Evolutionary conservation across 2,329 filamentous ascomycete genomes (phyloP).

Genomic region (Cercospora sp.): DNA sequence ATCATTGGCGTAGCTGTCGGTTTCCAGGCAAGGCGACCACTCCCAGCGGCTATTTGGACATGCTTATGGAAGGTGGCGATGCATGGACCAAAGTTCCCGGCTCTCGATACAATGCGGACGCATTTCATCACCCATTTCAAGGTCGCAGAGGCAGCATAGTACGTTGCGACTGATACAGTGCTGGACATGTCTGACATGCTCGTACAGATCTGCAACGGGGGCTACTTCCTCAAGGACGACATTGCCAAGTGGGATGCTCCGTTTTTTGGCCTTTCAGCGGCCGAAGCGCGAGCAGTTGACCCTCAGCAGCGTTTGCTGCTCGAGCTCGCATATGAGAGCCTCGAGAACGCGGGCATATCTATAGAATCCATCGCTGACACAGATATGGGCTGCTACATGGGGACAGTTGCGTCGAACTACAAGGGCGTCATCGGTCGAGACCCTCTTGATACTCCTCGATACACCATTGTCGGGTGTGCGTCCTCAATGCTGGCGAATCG

Average conservation of each 20-base stretch:
- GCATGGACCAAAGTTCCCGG: too few species aligned
- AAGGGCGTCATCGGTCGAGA: background rate
- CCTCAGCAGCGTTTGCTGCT: slow-evolving; percentile 32
- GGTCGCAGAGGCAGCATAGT: too few species aligned
- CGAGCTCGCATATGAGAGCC: slow-evolving; percentile 23
- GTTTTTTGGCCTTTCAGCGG: background rate
- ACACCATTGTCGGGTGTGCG: slow-evolving; percentile 4
- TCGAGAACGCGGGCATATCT: slow-evolving; percentile 17
- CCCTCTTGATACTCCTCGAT: too few species aligned
- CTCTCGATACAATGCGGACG: too few species aligned
- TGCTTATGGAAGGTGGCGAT: too few species aligned
- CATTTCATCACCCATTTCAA: too few species aligned
- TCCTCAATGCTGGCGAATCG: slow-evolving; percentile 10
- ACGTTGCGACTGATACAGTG: too few species aligned
- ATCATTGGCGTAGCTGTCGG: too few species aligned
- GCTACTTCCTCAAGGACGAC: slow-evolving; percentile 5
- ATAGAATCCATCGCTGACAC: background rate
- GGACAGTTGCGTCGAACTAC: background rate
- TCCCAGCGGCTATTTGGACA: too few species aligned
- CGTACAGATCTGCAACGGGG: background rate
- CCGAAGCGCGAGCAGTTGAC: slow-evolving; percentile 13
- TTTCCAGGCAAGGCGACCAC: too few species aligned
- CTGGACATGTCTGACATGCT: too few species aligned
- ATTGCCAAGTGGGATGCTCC: background rate
- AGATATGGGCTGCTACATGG: background rate